These are phyloP conservation scores for Garcia nutans DNA, from an alignment of 345 rosid species.

Conservation along the genomic window DNA sequence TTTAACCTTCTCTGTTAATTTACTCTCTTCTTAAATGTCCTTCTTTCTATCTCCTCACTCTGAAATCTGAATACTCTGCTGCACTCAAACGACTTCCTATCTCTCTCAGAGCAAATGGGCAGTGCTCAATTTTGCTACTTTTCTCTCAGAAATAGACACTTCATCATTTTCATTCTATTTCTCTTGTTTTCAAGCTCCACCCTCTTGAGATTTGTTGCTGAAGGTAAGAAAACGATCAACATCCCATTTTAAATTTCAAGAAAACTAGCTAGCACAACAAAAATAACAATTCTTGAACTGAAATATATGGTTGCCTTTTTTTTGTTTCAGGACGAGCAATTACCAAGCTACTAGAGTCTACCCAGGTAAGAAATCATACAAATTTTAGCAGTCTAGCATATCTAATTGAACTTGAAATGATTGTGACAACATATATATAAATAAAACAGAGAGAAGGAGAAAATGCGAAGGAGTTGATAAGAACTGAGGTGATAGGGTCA, in stretches of 20 bases:
- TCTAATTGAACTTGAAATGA: neutral
- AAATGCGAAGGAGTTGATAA: conserved; percentile 23
- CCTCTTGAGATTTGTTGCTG: conserved; percentile 30
- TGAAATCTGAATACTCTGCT: neutral
- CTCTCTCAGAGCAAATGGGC: conserved; percentile 33
- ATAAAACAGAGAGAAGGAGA: neutral
- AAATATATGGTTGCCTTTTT: conserved; percentile 4
- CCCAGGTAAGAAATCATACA: conserved; percentile 25
- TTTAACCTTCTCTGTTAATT: conserved; percentile 16
- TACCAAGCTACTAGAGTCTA: conserved; percentile 29
- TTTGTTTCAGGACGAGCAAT: conserved; percentile 33
- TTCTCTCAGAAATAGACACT: conserved; percentile 27
- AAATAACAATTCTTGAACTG: neutral
- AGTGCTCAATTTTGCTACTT: conserved; percentile 24
- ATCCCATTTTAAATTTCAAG: neutral
- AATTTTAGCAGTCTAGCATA: neutral
- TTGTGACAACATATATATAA: neutral
- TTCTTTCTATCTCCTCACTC: neutral
- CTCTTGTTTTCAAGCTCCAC: conserved; percentile 36
- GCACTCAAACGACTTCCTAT: neutral
- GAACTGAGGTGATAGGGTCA: conserved; percentile 50
- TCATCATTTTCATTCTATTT: conserved; percentile 33
- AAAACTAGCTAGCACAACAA: neutral
- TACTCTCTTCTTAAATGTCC: neutral
- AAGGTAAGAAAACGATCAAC: conserved; percentile 26